phyloP scores from a whole-genome alignment of 1,139 yeast species.

The Pichia sp. region DNA sequence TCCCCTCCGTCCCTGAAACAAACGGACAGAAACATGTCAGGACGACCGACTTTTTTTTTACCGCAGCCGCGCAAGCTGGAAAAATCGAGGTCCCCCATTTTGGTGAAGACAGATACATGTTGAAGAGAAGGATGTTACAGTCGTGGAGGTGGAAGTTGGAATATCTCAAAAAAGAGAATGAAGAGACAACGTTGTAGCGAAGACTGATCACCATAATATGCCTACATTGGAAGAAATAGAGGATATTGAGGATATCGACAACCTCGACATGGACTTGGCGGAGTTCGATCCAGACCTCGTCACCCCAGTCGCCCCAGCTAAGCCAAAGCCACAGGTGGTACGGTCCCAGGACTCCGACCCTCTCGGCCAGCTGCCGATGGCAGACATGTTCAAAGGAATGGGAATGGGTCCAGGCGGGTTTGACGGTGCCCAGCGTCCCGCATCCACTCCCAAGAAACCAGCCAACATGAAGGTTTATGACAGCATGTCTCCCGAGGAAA shows the following conservation, averaged over 20 bases:
- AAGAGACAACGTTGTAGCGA: neutral
- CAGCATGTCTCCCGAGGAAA: constrained; percentile 39
- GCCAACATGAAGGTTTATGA: constrained; percentile 15
- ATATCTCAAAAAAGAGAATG: neutral
- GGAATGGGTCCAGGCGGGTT: constrained; percentile 17
- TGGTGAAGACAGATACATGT: neutral
- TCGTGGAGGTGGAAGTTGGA: neutral
- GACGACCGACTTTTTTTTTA: neutral
- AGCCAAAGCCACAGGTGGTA: constrained; percentile 53
- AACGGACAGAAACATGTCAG: neutral
- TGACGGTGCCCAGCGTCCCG: constrained; percentile 4
- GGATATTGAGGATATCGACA: constrained; percentile 80
- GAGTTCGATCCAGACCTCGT: constrained; percentile 75
- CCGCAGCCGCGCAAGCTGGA: neutral
- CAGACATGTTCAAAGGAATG: constrained; percentile 26
- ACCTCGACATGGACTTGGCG: constrained; percentile 88
- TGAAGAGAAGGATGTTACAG: neutral
- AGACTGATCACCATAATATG: constrained; percentile 34
- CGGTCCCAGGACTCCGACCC: constrained; percentile 60
- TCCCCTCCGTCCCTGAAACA: neutral
- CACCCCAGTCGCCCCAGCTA: constrained; percentile 67
- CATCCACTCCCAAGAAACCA: neutral
- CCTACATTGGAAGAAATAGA: constrained; percentile 81
- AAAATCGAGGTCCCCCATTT: neutral
- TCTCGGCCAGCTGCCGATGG: constrained; percentile 21